Conservation (phyloP, 495 filamentous ascomycete genomes). For the Schizothecium vesticola region DNA sequence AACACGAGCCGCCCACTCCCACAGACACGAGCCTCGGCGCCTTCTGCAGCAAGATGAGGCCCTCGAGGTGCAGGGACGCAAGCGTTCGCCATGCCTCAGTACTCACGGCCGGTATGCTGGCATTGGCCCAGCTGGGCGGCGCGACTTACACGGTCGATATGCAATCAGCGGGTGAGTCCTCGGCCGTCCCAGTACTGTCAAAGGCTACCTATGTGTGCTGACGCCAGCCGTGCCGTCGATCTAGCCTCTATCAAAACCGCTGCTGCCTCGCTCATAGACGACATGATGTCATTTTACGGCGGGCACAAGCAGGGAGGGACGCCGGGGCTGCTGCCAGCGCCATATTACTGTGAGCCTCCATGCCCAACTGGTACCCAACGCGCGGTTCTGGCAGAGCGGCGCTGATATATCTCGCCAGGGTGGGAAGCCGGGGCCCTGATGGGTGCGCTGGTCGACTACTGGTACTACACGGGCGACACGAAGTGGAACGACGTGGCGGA, state of each 20-base stretch:
- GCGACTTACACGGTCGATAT: slow-evolving; percentile 27
- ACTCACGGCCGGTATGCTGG: slow-evolving; percentile 11
- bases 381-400: neutral
- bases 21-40: neutral
- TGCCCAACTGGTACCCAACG: too few relatives aligned
- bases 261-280: slow-evolving; percentile 52
- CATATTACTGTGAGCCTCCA: slow-evolving; percentile 38
- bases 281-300: slow-evolving; percentile 65
- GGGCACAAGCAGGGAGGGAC: slow-evolving; percentile 56
- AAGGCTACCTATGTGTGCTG: neutral
- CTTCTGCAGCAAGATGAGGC: slow-evolving; percentile 5
- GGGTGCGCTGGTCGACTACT: slow-evolving; percentile 61
- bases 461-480: slow-evolving; percentile 57
- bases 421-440: slow-evolving; percentile 75
- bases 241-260: slow-evolving; percentile 62
- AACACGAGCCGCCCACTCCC: neutral
- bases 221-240: neutral
- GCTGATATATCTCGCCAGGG: slow-evolving; percentile 43
- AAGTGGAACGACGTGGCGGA: slow-evolving; percentile 53
- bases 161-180: slow-evolving; percentile 23
- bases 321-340: slow-evolving; percentile 37
- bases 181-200: neutral
- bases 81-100: neutral
- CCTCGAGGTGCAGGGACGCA: neutral
- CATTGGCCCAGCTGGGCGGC: slow-evolving; percentile 4